Conservation (phyloP, 164 flowering plant species). For the Aristolochia californica region DNA sequence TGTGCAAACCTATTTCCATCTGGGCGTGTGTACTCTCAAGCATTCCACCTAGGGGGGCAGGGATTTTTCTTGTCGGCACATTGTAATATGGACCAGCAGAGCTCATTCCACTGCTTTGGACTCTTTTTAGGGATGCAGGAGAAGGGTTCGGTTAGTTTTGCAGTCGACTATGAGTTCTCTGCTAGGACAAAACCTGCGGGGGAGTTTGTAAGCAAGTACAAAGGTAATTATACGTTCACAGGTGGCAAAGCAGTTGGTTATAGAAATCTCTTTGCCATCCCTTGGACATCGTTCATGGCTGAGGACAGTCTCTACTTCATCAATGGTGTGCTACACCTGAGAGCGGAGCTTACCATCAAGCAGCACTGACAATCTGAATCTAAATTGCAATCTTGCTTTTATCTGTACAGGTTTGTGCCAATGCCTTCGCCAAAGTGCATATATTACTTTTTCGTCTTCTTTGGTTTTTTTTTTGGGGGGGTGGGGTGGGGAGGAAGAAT, state of each 20-base stretch:
- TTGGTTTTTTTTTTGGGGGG: too few relatives aligned
- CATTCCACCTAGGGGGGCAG: conserved; percentile 89
- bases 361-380: conserved; percentile 1
- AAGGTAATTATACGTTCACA: conserved; percentile 86
- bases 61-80: conserved; percentile 96
- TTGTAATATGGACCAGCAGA: conserved; percentile 98
- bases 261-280: conserved; percentile 61
- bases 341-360: conserved; percentile 85
- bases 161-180: conserved; percentile 88
- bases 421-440: neutral
- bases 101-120: conserved; percentile 82
- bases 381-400: neutral
- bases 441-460: neutral
- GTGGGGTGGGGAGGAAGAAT: too few relatives aligned
- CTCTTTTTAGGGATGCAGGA: conserved; percentile 95
- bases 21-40: conserved; percentile 89
- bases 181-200: conserved; percentile 72
- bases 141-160: conserved; percentile 74
- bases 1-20: conserved; percentile 67
- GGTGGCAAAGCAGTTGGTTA: conserved; percentile 98
- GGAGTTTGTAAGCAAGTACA: conserved; percentile 48
- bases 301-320: conserved; percentile 75
- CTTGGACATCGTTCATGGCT: conserved; percentile 74
- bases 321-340: conserved; percentile 68
- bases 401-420: neutral